Evolutionary conservation across 345 rosid species (phyloP).

Genomic region (Psidium guajava): DNA sequence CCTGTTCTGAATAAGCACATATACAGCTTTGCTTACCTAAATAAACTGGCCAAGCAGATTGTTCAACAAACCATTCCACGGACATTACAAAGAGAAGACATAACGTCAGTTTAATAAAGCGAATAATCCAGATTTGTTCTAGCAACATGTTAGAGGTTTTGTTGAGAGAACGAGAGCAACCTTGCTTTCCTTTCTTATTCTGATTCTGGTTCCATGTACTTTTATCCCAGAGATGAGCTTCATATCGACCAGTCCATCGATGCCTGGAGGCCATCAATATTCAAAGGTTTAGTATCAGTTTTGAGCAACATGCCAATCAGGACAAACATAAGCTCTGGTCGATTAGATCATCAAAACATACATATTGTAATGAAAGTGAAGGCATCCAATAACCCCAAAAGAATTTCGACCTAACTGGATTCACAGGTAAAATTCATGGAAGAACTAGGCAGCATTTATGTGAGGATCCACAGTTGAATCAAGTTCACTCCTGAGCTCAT

Average conservation of each 20-base stretch:
- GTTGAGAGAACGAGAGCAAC: conserved; percentile 16
- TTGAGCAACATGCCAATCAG: neutral
- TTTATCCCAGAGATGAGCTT: conserved; percentile 99
- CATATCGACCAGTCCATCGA: conserved; percentile 99
- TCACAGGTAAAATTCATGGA: neutral
- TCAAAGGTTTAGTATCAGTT: neutral
- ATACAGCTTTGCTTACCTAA: conserved; percentile 47
- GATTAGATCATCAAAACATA: neutral
- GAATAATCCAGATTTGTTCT: neutral
- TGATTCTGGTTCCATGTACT: conserved; percentile 98
- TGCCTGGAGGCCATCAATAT: conserved; percentile 37
- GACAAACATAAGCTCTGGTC: neutral
- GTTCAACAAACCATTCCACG: conserved; percentile 6
- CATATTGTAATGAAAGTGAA: neutral
- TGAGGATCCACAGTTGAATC: neutral
- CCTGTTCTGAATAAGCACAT: neutral
- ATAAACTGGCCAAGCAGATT: conserved; percentile 50
- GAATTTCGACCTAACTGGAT: neutral
- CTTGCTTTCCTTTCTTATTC: conserved; percentile 99
- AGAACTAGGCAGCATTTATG: neutral
- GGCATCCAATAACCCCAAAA: neutral
- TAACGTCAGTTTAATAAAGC: neutral
- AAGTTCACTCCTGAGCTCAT: neutral
- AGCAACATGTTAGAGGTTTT: neutral
- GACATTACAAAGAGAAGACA: neutral